Evolutionary conservation across 1,284 basidiomycete species (phyloP).

Genomic region (Apiotrichum brassicae): DNA sequence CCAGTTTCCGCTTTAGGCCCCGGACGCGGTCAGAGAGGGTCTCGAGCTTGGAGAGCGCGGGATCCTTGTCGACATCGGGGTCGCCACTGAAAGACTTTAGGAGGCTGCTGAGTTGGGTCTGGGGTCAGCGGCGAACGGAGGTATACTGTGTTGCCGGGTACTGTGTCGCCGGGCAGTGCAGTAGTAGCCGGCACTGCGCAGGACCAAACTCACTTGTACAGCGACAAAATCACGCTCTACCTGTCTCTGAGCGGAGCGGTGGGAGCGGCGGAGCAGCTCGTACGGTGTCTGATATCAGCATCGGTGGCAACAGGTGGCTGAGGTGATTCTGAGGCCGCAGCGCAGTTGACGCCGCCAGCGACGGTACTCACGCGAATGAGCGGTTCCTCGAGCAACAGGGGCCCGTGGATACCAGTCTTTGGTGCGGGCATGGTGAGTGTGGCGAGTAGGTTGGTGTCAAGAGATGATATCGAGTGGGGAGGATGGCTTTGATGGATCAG

Average conservation of each 20-base stretch:
- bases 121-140: neutral
- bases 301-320: conserved; percentile 1
- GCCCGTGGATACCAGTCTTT: conserved; percentile 18
- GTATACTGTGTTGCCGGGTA: neutral
- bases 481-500: neutral
- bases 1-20: conserved; percentile 47
- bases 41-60: conserved; percentile 29
- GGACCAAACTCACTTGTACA: conserved; percentile 9
- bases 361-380: conserved; percentile 32
- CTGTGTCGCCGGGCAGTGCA: no score
- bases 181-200: no score
- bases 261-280: conserved; percentile 45
- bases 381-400: conserved; percentile 39
- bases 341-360: neutral
- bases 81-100: conserved; percentile 20
- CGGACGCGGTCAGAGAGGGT: conserved; percentile 33
- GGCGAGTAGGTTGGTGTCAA: neutral
- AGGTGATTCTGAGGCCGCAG: neutral
- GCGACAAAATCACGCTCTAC: conserved; percentile 46
- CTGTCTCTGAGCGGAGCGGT: conserved; percentile 44
- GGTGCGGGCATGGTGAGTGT: conserved; percentile 10
- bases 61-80: conserved; percentile 16
- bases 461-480: neutral
- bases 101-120: conserved; percentile 19
- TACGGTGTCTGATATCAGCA: conserved; percentile 41